Percentiles rank a stretch among this genome's conserved stretches.
Conservation (phyloP, 805 yeast species). For the Ogataea ganodermae region DNA sequence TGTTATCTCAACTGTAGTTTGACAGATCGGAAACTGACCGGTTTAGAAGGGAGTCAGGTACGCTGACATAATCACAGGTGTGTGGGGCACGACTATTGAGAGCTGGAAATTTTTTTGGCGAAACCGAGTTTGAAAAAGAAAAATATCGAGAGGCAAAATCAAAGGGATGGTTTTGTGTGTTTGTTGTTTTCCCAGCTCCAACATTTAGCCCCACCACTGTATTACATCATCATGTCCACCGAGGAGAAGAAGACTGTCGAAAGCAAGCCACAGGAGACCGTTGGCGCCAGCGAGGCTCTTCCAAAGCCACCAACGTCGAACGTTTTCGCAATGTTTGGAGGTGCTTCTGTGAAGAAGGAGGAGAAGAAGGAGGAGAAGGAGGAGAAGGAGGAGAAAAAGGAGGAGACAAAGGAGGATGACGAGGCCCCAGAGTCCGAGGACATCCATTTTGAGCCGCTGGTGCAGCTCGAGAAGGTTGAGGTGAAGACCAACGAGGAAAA, state of each 20-base stretch:
- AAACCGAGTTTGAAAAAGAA: background rate
- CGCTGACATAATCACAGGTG: too few relatives aligned
- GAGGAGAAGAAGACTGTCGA: constrained; percentile 11
- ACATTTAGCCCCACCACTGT: background rate
- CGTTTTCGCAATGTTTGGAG: constrained; percentile 95
- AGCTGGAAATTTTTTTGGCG: background rate
- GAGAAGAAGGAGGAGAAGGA: constrained; percentile 36
- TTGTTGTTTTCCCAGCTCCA: background rate
- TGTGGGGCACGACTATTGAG: background rate
- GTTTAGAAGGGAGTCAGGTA: background rate
- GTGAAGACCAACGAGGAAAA: constrained; percentile 94
- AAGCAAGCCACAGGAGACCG: constrained; percentile 15
- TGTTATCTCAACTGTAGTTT: background rate
- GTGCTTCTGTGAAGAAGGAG: constrained; percentile 64
- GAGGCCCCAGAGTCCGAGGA: constrained; percentile 72
- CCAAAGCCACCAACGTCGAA: constrained; percentile 73
- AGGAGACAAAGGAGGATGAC: constrained; percentile 48
- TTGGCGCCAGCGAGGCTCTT: constrained; percentile 32
- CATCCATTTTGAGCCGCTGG: constrained; percentile 95
- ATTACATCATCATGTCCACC: constrained; percentile 6
- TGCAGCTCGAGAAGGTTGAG: constrained; percentile 91
- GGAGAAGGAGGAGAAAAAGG: constrained; percentile 36
- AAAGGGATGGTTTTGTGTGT: background rate
- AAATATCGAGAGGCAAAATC: background rate
- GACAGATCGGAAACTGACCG: background rate